These are phyloP conservation scores for Colletotrichum siamense DNA, from an alignment of 2,329 filamentous ascomycete genomes.

Conservation along the genomic window DNA sequence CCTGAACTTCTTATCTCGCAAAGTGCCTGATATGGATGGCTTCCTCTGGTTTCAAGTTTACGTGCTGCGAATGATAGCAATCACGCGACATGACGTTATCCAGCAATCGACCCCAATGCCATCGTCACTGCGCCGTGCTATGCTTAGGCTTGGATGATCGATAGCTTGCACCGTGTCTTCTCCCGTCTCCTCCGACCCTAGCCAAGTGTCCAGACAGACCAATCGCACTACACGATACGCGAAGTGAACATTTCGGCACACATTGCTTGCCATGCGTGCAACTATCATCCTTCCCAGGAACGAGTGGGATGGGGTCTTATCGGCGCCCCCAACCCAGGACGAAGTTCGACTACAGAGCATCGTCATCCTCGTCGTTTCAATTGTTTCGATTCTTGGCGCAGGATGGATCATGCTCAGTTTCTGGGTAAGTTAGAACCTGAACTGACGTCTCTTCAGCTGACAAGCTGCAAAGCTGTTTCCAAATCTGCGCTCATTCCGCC, in stretches of 20 bases:
- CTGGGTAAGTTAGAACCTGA: slow-evolving; percentile 24
- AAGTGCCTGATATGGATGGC: neutral
- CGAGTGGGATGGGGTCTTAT: slow-evolving; percentile 9
- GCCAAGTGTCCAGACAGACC: neutral
- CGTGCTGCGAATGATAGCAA: neutral
- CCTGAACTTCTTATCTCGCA: neutral
- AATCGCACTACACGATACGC: neutral
- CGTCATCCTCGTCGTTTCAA: slow-evolving; percentile 36
- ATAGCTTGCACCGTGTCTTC: neutral
- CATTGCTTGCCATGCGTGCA: neutral
- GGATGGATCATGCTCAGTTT: slow-evolving; percentile 44
- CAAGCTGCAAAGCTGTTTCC: slow-evolving; percentile 36
- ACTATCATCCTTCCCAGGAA: neutral
- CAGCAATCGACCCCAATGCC: neutral
- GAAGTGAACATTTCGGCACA: neutral
- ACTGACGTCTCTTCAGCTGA: neutral
- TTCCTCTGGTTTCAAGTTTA: neutral
- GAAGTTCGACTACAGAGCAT: slow-evolving; percentile 29
- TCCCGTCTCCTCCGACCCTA: neutral
- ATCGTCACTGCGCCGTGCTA: neutral
- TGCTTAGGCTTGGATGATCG: neutral
- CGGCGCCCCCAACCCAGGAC: slow-evolving; percentile 24
- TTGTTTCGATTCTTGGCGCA: slow-evolving; percentile 38
- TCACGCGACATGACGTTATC: neutral
- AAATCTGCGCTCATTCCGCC: slow-evolving; percentile 40